Evolutionary conservation across 1,284 basidiomycete genomes (phyloP), one percentile per base, ranked within the genome.

Genomic region (Austroboletus rostrupii): DNA sequence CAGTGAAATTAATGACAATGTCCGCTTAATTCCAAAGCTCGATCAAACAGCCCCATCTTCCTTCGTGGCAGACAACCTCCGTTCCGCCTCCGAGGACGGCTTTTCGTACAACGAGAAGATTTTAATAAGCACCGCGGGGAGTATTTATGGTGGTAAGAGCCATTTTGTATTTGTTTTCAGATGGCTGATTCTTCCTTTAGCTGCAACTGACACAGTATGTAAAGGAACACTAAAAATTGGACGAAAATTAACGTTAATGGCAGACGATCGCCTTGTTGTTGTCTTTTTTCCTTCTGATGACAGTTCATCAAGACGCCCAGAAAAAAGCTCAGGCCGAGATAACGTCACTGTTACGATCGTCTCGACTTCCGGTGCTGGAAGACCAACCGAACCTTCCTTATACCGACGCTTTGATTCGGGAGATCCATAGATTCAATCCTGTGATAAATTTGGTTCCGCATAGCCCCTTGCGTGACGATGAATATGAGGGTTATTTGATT

Each of bases 221-320:
- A 17, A n/a, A 26, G 7, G 19, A 16, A 12, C 9, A 8, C 23
- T 17, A 13, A 31, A 31, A 31, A 16, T 12, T 13, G 9, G 16
- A 7, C 10, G 14, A 12, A 51, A 19, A 9, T 38, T 50, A 28
- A 43, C 23, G 11, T 43, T 43, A 6, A 21, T 38, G 20, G n/a
- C 33, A 61, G 61, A 62, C 61, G 2, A 47, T 58, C 20, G 54
- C 62, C 7, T 48, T 54, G 5, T 17, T 64, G 13, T 47, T 52
- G 28, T 59, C 58, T 5, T 66, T 68, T 45, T 54, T 69, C 33
- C 58, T 70, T n/a, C 58, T 63, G 1, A 55, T 55, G 53, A 51
- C 48, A 7, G 45, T 55, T 4, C 31, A 44, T 33, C 53, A 45
- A 21, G 49, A 55, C 9, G 23, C 45, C n/a, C 54, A 55, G 46